Evolutionary conservation across 352 stramenopile genomes (phyloP), one percentile per base, ranked within the genome.

Genomic region (Phytopythium vexans): DNA sequence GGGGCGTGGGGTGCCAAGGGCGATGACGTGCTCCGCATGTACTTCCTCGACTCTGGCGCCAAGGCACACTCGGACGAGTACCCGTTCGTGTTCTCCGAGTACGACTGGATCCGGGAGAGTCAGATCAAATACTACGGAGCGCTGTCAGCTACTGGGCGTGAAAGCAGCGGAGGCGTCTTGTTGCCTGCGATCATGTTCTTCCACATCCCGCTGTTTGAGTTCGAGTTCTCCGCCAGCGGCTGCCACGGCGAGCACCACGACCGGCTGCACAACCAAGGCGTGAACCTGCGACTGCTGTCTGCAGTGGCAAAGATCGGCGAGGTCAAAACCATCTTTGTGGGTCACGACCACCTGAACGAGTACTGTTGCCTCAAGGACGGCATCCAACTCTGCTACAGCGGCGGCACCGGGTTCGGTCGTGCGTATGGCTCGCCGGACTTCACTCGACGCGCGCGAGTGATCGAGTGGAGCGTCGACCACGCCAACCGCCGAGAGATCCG

Each of bases 311-410:
- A 72, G 49, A 33, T 70, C n/a, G 59, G 70, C 3, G 74, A 85
- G 27, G 75, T 88, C 14, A 85, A 86, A 38, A 74, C 77, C 15
- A 68, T 64, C 1, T 88, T 88, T 21, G 70, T 72, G 1, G 72
- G 77, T 6, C 74, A 88, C 38, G 73, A 88, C 48, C 77, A 86
- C 53, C 54, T 82, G 27, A 86, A 83, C 37, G 72, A 86, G 36
- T 88, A 77, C 62, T 84, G 77, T 40, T 82, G 74, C 45, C 48
- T 60, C 14, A 62, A 58, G 27, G 51, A 82, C 52, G 62, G 64
- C 14, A 46, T 88, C 49, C 76, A 84, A 35, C 56, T 84, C 1
- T 86, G 74, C 54, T 86, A 86, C 44, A 72, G 77, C 31, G 72
- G 77, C 10, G 74, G 70, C 32, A 69, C 70, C 43, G 75, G 74